Evolutionary conservation across 2,329 filamentous ascomycete species (phyloP).

Genomic region (Botrytis galanthina): DNA sequence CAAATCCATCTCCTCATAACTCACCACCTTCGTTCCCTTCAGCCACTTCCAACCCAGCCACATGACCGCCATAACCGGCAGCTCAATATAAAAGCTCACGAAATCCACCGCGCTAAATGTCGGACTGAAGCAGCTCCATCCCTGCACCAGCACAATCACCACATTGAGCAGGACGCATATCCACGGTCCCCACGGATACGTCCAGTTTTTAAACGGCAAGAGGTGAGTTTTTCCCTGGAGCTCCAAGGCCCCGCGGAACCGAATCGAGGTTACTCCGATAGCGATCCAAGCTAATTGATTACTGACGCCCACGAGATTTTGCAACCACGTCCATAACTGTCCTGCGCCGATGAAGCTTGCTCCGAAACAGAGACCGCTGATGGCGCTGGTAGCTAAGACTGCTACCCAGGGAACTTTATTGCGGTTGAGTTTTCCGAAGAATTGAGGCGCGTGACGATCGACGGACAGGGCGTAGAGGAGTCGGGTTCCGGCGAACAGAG

Average conservation of each 20-base stretch:
- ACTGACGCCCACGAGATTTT: slow-evolving; percentile 66
- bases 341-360: slow-evolving; percentile 65
- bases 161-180: slow-evolving; percentile 55
- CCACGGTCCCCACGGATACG: slow-evolving; percentile 61
- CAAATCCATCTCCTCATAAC: slow-evolving; percentile 49
- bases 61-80: slow-evolving; percentile 58
- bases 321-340: slow-evolving; percentile 64
- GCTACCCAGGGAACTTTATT: slow-evolving; percentile 54
- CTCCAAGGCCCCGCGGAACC: slow-evolving; percentile 58
- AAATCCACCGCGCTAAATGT: slow-evolving; percentile 57
- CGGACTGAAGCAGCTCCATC: slow-evolving; percentile 62
- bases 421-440: slow-evolving; percentile 51
- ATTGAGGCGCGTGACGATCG: slow-evolving; percentile 53
- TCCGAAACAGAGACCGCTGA: slow-evolving; percentile 60
- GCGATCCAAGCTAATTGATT: slow-evolving; percentile 66
- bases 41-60: slow-evolving; percentile 54
- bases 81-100: slow-evolving; percentile 62
- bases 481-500: slow-evolving; percentile 55
- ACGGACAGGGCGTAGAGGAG: slow-evolving; percentile 55
- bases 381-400: slow-evolving; percentile 52
- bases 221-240: slow-evolving; percentile 59
- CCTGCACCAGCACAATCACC: slow-evolving; percentile 61
- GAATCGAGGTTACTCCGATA: slow-evolving; percentile 63
- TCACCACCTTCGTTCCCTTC: slow-evolving; percentile 48
- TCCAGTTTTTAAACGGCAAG: slow-evolving; percentile 65